Percentiles rank a stretch among this genome's conserved stretches.
phyloP scores from a whole-genome alignment of 1,139 yeast genomes.

The Suhomyces chickasaworum region DNA sequence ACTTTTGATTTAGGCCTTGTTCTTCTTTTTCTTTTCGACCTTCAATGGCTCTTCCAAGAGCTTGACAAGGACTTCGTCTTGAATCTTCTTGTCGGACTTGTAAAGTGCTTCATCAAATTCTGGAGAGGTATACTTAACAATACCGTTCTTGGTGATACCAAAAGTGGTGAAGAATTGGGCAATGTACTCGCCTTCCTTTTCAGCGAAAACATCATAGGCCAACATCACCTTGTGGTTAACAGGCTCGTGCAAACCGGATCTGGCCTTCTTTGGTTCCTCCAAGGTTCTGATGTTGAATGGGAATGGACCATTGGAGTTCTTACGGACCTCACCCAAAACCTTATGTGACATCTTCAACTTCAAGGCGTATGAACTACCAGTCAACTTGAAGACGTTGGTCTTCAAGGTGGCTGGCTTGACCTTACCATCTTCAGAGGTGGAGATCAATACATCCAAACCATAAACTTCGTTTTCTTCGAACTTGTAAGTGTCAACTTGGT shows the following conservation, averaged over 20 bases:
- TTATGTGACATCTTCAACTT: slow-evolving; percentile 74
- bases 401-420: slow-evolving; percentile 61
- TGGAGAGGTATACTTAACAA: slow-evolving; percentile 67
- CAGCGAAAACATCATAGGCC: slow-evolving; percentile 71
- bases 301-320: slow-evolving; percentile 62
- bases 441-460: slow-evolving; percentile 72
- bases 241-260: slow-evolving; percentile 78
- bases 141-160: slow-evolving; percentile 74
- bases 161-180: slow-evolving; percentile 80
- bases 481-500: slow-evolving; percentile 62
- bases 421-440: slow-evolving; percentile 70
- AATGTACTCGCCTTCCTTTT: slow-evolving; percentile 66
- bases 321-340: slow-evolving; percentile 63
- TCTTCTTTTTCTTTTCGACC: slow-evolving; percentile 50
- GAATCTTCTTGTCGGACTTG: slow-evolving; percentile 59
- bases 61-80: slow-evolving; percentile 53
- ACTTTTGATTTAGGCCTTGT: neutral
- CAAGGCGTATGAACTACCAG: slow-evolving; percentile 68
- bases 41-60: slow-evolving; percentile 59
- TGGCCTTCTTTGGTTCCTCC: slow-evolving; percentile 70
- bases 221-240: slow-evolving; percentile 66
- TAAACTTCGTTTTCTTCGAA: slow-evolving; percentile 79
- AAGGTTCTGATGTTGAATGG: slow-evolving; percentile 71
- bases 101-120: slow-evolving; percentile 51
- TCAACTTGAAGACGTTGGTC: slow-evolving; percentile 74